A percentile compares a stretch with the other conserved stretches of the same genome.
These are phyloP conservation scores for Fraxinus angustifolia DNA, from an alignment of 305 asterid genomes.

Conservation along the genomic window DNA sequence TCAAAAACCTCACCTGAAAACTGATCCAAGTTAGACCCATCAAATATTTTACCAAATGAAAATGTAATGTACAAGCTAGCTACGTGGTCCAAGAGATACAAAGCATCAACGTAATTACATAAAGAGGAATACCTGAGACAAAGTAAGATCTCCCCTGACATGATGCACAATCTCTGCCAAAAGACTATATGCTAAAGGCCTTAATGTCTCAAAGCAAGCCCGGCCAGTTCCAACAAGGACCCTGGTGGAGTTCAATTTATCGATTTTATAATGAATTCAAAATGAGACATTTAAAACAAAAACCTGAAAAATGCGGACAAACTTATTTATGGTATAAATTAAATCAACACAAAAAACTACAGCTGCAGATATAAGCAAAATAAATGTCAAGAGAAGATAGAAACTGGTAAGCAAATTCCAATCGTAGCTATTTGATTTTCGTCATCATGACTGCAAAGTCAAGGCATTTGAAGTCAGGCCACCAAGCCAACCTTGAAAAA, in stretches of 20 bases:
- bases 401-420: conserved; percentile 17
- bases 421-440: conserved; percentile 6
- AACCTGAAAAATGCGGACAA: conserved; percentile 1
- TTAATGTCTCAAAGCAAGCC: conserved; percentile 96
- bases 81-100: conserved; percentile 6
- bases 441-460: background rate
- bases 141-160: conserved; percentile 90
- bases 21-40: background rate
- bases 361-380: conserved; percentile 13
- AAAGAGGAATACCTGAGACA: conserved; percentile 72
- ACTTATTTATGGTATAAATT: conserved; percentile 4
- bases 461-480: background rate
- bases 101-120: background rate
- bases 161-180: conserved; percentile 99
- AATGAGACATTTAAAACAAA: conserved; percentile 15
- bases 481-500: conserved; percentile 6
- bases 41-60: background rate
- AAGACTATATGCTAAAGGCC: conserved; percentile 99
- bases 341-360: conserved; percentile 18
- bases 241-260: conserved; percentile 45
- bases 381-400: conserved; percentile 15
- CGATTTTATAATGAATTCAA: conserved; percentile 10
- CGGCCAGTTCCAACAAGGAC: conserved; percentile 99
- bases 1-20: background rate
- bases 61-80: background rate